Evolutionary conservation across 257 asterid species (phyloP).

Genomic region (Jacaranda copaia): DNA sequence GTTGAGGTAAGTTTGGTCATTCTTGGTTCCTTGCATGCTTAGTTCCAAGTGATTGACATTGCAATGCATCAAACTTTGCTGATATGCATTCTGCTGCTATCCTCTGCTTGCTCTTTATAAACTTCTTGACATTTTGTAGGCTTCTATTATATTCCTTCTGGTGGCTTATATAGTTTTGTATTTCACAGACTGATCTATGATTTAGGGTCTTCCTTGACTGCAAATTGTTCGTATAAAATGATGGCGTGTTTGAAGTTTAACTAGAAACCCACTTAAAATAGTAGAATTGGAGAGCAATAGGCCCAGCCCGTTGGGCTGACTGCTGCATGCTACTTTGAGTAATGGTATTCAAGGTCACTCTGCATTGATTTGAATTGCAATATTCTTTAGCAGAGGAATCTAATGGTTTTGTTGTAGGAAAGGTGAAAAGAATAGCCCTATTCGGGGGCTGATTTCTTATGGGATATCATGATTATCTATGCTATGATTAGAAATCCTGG

Average conservation of each 20-base stretch:
- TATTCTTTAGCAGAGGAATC: background rate
- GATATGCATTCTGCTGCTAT: constrained; percentile 1
- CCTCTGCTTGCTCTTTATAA: background rate
- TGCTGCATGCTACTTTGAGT: background rate
- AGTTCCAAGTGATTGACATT: constrained; percentile 6
- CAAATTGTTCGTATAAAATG: background rate
- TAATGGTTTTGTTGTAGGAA: background rate
- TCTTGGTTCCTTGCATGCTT: constrained; percentile 35
- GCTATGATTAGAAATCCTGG: too few species aligned
- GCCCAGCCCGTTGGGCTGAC: background rate
- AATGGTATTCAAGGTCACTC: background rate
- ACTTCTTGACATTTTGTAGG: background rate
- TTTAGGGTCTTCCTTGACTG: background rate
- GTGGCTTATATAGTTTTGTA: background rate
- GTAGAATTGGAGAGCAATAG: background rate
- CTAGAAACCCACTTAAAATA: background rate
- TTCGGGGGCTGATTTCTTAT: too few species aligned
- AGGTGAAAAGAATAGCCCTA: too few species aligned
- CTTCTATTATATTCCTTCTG: constrained; percentile 1
- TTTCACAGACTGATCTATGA: constrained; percentile 10
- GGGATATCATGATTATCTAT: too few species aligned
- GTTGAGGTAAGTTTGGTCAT: constrained; percentile 59
- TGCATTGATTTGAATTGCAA: background rate
- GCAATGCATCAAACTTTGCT: constrained; percentile 20
- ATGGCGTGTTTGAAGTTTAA: background rate